A percentile compares a stretch with the other conserved stretches of the same genome.
Conservation (phyloP, 2,329 filamentous ascomycete species). For the Scytalidium lignicola region DNA sequence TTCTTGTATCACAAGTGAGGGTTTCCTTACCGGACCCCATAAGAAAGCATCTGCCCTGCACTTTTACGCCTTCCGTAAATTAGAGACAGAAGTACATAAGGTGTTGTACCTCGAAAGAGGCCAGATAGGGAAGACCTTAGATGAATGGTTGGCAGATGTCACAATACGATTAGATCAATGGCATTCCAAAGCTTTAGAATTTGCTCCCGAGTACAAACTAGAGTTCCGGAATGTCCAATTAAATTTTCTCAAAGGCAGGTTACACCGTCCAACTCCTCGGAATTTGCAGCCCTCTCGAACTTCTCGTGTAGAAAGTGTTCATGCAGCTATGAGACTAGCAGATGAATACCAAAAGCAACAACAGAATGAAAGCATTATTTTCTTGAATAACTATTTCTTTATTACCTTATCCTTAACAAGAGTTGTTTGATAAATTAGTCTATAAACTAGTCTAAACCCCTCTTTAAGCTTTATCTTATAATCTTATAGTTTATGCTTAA, state of each 20-base stretch:
- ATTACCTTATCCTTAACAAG: no score
- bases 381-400: no score
- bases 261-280: slow-evolving; percentile 3
- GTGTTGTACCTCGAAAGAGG: slow-evolving; percentile 11
- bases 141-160: slow-evolving; percentile 10
- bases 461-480: no score
- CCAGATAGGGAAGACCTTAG: not conserved
- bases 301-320: not conserved
- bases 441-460: no score
- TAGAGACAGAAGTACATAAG: slow-evolving; percentile 13
- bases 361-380: not conserved
- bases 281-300: not conserved
- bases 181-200: slow-evolving; percentile 9
- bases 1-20: not conserved
- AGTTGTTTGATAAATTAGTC: no score
- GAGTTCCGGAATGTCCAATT: slow-evolving; percentile 12
- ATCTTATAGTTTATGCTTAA: no score
- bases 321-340: not conserved
- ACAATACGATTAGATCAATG: slow-evolving; percentile 6
- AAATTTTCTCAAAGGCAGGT: not conserved
- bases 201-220: slow-evolving; percentile 11
- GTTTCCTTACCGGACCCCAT: not conserved
- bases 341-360: slow-evolving; percentile 3
- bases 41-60: slow-evolving; percentile 12
- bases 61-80: slow-evolving; percentile 10